These are phyloP conservation scores for Fusarium staphyleae DNA, from an alignment of 2,329 filamentous ascomycete species.

Conservation along the genomic window DNA sequence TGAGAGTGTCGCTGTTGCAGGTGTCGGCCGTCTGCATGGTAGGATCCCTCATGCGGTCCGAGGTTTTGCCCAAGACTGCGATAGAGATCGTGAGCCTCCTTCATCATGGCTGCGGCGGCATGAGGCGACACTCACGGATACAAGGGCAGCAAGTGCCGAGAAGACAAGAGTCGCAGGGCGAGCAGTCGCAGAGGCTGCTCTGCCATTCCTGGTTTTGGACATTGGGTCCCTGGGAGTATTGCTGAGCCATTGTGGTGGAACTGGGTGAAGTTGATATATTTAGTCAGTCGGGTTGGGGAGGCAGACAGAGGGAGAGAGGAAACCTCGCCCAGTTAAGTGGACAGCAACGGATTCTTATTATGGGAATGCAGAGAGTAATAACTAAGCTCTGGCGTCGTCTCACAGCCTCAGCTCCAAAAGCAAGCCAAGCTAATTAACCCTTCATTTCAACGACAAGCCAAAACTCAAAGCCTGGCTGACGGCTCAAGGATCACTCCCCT, in stretches of 20 bases:
- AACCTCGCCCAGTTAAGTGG: background rate
- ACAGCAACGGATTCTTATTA: slow-evolving; percentile 14
- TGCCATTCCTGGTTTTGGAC: slow-evolving; percentile 48
- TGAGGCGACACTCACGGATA: slow-evolving; percentile 47
- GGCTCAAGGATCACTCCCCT: too few relatives aligned
- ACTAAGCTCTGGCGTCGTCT: slow-evolving; percentile 7
- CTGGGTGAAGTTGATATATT: background rate
- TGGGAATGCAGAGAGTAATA: slow-evolving; percentile 7
- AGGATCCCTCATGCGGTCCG: slow-evolving; percentile 54
- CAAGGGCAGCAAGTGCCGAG: slow-evolving; percentile 53
- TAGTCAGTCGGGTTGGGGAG: background rate
- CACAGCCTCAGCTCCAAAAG: background rate
- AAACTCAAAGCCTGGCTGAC: slow-evolving; percentile 23
- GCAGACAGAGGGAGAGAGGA: background rate
- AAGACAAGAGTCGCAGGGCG: slow-evolving; percentile 49
- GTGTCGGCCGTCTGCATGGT: slow-evolving; percentile 49
- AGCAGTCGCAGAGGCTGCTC: slow-evolving; percentile 50
- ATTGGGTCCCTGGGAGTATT: slow-evolving; percentile 38
- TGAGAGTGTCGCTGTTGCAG: slow-evolving; percentile 53
- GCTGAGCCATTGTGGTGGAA: slow-evolving; percentile 36
- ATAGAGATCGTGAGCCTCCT: slow-evolving; percentile 18
- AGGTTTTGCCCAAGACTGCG: slow-evolving; percentile 54
- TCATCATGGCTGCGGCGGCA: background rate
- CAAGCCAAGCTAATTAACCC: slow-evolving; percentile 19
- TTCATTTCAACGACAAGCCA: slow-evolving; percentile 37